Evolutionary conservation across 176 grass and related monocot species (phyloP).

Genomic region (Eremochloa ophiuroides): DNA sequence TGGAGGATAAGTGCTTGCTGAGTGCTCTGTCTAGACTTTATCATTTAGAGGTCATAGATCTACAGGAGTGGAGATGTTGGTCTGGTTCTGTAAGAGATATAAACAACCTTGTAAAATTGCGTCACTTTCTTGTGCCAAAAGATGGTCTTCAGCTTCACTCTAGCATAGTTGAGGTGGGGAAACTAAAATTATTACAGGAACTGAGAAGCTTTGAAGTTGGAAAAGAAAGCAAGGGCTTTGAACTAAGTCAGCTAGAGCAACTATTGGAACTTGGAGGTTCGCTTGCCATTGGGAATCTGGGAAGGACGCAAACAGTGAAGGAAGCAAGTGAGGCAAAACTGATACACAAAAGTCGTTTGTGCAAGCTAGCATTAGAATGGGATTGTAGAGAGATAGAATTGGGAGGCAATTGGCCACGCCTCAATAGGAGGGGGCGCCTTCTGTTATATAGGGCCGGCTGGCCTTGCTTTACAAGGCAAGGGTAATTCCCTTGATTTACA

Average conservation of each 20-base stretch:
- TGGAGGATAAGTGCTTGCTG: fast-evolving
- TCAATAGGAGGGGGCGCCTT: too few species aligned
- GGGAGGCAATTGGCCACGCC: too few species aligned
- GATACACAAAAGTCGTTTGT: too few species aligned
- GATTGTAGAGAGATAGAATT: too few species aligned
- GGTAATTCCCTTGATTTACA: too few species aligned
- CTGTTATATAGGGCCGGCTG: too few species aligned
- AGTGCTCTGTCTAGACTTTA: neutral
- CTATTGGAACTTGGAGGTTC: too few species aligned
- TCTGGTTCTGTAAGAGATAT: neutral
- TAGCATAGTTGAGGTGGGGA: neutral
- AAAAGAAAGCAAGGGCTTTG: neutral
- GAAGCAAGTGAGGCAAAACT: too few species aligned
- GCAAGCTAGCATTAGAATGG: too few species aligned
- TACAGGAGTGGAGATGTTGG: neutral
- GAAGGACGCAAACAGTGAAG: too few species aligned
- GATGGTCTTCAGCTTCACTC: neutral
- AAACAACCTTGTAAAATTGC: neutral
- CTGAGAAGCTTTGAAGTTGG: neutral
- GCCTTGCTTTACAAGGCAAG: too few species aligned
- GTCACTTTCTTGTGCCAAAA: neutral
- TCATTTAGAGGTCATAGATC: neutral
- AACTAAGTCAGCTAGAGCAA: neutral
- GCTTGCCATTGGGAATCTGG: too few species aligned
- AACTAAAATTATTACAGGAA: neutral